Evolutionary conservation across 768 basidiomycete species (phyloP), one percentile per base, ranked within the genome.

Genomic region (Coprinellus aureogranulatus): DNA sequence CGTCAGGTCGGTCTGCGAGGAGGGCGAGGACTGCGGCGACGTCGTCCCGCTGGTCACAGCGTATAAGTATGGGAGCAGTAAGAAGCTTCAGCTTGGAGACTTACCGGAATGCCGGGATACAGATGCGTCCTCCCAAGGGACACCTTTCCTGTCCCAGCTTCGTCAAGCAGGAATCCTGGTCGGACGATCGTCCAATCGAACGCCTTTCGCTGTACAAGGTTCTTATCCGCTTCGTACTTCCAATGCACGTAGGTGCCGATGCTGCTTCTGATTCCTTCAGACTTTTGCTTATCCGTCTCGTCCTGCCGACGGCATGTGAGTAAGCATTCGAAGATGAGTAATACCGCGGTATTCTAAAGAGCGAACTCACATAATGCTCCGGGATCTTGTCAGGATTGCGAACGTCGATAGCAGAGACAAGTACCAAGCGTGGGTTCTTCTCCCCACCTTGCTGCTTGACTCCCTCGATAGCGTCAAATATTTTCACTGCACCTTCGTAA

Each of bases 101-200:
- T 58, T 59, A 86, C 87, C 0, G 81, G 75, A 59, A 87, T 77
- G 0, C 67, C 65, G n/a, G 63, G 66, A 0, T 63, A 71, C n/a
- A 86, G 42, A 61, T 81, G 81, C 0, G 84, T 84, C 58, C 71
- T 70, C 2, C 88, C 88, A 45, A 88, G 71, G 31, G 71, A 63
- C 0, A 77, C 81, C 31, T 72, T 81, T 1, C 83, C 84, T 2
- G 75, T 78, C 0, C 83, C 82, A 0, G 80, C 73, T 2, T 75
- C 72, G 50, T 85, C 75, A 0, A 68, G 75, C n/a, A 89, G 62
- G 6, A 71, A 70, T n/a, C 83, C 83, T n/a, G 88, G 87, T 9
- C 87, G 82, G 30, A 89, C 68, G 37, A 89, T 85, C 2, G 83
- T 83, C 83, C 82, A 89, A 52, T 82, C 77, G 73, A 89, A 86